These are phyloP conservation scores for Letharia columbiana DNA, from an alignment of 495 filamentous ascomycete species.

Conservation along the genomic window DNA sequence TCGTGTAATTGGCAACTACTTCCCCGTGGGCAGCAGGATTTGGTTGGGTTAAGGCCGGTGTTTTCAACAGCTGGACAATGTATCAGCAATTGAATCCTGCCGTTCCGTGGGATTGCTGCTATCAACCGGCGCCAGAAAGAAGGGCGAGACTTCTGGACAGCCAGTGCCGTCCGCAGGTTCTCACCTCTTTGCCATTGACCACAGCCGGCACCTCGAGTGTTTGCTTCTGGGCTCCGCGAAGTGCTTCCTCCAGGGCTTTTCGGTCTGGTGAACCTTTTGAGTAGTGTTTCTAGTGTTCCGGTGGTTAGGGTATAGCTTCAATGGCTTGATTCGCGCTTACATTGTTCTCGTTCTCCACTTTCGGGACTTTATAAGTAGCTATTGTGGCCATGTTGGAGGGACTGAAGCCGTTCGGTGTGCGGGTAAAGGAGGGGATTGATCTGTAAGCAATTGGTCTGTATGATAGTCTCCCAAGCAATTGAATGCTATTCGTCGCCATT, in stretches of 20 bases:
- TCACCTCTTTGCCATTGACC: conserved; percentile 68
- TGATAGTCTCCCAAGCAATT: neutral
- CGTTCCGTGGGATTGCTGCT: neutral
- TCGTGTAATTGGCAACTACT: conserved; percentile 64
- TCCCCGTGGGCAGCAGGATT: conserved; percentile 66
- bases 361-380: conserved; percentile 79
- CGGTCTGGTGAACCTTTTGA: conserved; percentile 71
- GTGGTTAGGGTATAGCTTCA: neutral
- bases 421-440: neutral
- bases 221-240: conserved; percentile 48
- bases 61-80: conserved; percentile 9
- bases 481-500: conserved; percentile 10
- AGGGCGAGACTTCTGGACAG: neutral
- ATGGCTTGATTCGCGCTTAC: conserved; percentile 43
- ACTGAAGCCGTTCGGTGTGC: neutral
- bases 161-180: neutral
- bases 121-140: neutral
- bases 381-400: conserved; percentile 39
- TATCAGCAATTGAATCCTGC: neutral
- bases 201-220: conserved; percentile 66
- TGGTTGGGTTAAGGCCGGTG: conserved; percentile 41
- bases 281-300: conserved; percentile 66
- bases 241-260: conserved; percentile 58
- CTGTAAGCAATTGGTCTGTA: neutral
- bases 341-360: conserved; percentile 85